Evolutionary conservation across 305 asterid species (phyloP).

Genomic region (Ajuga reptans): DNA sequence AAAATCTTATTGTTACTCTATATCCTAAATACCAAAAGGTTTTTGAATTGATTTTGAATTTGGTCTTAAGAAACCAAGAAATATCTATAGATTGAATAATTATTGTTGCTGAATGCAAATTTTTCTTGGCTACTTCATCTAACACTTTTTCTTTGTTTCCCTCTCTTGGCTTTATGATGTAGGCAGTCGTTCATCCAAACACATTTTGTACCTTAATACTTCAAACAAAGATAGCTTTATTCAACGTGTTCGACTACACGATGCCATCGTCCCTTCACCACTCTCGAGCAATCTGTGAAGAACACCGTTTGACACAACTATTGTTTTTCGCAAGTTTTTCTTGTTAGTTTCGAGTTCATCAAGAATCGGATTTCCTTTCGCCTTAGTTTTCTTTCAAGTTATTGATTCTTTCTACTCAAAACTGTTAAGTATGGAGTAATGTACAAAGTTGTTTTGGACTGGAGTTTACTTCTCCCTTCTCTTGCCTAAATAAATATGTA

Average conservation of each 20-base stretch:
- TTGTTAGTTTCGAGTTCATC: conserved; percentile 7
- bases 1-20: background rate
- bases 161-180: conserved; percentile 6
- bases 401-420: background rate
- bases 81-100: too few species aligned
- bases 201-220: background rate
- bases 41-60: background rate
- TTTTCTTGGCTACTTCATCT: background rate
- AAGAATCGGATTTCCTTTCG: background rate
- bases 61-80: too few species aligned
- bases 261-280: conserved; percentile 4
- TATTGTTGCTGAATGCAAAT: background rate
- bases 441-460: background rate
- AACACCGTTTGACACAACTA: conserved; percentile 3
- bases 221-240: background rate
- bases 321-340: background rate
- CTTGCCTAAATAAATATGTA: background rate
- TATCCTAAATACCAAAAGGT: background rate
- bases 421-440: conserved; percentile 6
- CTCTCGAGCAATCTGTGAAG: conserved; percentile 12
- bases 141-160: background rate
- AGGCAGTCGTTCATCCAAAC: conserved; percentile 16
- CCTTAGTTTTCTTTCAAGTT: background rate
- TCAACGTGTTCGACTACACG: background rate
- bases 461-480: background rate